Evolutionary conservation across 169 alveolate species (phyloP).

Genomic region (Neospora caninum): DNA sequence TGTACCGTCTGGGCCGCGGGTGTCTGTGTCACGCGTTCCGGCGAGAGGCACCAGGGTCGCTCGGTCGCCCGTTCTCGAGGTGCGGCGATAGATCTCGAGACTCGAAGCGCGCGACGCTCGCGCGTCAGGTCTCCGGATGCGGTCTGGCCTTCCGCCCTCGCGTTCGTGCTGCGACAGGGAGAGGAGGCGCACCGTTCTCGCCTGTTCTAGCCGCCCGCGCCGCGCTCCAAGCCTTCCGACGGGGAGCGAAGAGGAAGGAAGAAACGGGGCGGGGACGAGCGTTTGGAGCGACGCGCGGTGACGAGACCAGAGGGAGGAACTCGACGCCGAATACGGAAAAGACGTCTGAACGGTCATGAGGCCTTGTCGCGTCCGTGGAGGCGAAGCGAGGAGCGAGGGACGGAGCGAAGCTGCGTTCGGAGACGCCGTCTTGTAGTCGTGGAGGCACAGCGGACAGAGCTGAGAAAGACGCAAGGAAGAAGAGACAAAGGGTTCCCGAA

Average conservation of each 20-base stretch:
- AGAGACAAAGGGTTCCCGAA: too few species aligned
- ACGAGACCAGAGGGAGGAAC: neutral
- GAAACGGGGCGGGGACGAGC: neutral
- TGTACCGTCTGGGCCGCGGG: too few species aligned
- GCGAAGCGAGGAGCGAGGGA: neutral
- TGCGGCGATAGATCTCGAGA: too few species aligned
- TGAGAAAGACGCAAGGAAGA: neutral
- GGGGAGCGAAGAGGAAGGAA: neutral
- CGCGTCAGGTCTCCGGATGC: too few species aligned
- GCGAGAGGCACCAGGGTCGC: too few species aligned
- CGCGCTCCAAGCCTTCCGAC: neutral
- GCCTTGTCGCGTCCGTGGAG: neutral
- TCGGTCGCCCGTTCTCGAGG: too few species aligned
- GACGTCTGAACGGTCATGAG: neutral
- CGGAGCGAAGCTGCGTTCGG: neutral
- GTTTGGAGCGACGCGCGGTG: neutral
- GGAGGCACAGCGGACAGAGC: conserved; percentile 41
- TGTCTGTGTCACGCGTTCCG: too few species aligned
- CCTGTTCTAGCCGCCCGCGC: neutral
- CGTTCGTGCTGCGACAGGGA: neutral
- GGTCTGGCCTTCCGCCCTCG: neutral
- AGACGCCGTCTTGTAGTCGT: conserved; percentile 43
- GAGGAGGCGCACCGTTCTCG: neutral
- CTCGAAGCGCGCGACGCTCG: too few species aligned
- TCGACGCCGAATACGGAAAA: neutral